A percentile compares a stretch with the other conserved stretches of the same genome.
Conservation (phyloP, 345 rosid species). For the Salix viminalis region DNA sequence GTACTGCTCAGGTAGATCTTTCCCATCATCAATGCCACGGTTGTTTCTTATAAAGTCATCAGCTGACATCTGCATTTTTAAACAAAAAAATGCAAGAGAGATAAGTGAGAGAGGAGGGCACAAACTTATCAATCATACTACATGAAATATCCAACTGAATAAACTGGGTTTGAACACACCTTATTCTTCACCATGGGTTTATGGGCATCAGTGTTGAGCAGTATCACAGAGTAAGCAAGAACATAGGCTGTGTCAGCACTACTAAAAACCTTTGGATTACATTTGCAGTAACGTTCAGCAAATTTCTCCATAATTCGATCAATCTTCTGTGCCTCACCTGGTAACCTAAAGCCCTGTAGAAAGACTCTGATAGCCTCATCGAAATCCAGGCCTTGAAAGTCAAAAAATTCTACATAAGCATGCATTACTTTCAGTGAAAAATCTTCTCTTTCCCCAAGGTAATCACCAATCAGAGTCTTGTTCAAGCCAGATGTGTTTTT, state of each 20-base stretch:
- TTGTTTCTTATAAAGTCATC: constrained; percentile 96
- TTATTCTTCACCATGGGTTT: constrained; percentile 96
- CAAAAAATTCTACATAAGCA: constrained; percentile 93
- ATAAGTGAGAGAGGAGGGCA: background rate
- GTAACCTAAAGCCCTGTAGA: constrained; percentile 88
- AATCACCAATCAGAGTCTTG: constrained; percentile 91
- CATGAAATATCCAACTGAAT: constrained; percentile 21
- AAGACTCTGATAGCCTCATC: constrained; percentile 92
- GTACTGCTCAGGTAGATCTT: constrained; percentile 90
- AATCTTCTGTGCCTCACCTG: constrained; percentile 99
- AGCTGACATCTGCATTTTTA: constrained; percentile 79
- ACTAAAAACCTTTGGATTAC: constrained; percentile 85
- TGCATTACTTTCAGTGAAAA: constrained; percentile 94
- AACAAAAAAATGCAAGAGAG: background rate
- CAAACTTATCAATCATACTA: constrained; percentile 18
- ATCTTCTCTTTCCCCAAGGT: constrained; percentile 98
- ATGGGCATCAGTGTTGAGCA: constrained; percentile 99
- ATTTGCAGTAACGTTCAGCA: constrained; percentile 93
- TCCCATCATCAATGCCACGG: constrained; percentile 98
- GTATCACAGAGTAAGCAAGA: constrained; percentile 93
- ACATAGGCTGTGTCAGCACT: constrained; percentile 99
- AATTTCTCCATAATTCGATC: constrained; percentile 99
- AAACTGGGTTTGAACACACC: constrained; percentile 45
- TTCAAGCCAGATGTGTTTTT: constrained; percentile 83
- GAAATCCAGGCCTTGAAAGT: constrained; percentile 82